phyloP scores from a whole-genome alignment of 345 rosid species.

The Stellera chamaejasme region DNA sequence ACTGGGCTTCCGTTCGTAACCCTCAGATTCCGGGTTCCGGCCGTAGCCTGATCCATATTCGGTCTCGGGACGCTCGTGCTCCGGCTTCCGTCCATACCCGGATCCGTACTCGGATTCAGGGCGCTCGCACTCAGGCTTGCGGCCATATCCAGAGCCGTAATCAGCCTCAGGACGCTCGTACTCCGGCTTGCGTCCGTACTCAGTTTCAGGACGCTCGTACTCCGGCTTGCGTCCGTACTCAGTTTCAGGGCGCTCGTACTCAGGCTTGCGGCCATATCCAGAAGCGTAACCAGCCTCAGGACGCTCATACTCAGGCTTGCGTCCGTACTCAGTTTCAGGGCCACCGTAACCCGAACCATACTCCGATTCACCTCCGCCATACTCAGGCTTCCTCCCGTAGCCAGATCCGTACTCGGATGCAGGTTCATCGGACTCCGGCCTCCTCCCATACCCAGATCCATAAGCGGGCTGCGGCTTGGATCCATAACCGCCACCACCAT shows the following conservation, averaged over 20 bases:
- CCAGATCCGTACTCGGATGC: conserved; percentile 36
- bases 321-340: conserved; percentile 16
- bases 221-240: conserved; percentile 18
- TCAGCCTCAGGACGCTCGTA: conserved; percentile 2
- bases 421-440: conserved; percentile 3
- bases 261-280: conserved; percentile 6
- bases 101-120: conserved; percentile 19
- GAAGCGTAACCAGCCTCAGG: conserved; percentile 18
- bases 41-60: conserved; percentile 38
- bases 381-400: conserved; percentile 25
- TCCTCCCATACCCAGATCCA: conserved; percentile 19
- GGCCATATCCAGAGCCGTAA: conserved; percentile 12
- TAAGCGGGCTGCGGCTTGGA: conserved; percentile 17
- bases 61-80: conserved; percentile 16
- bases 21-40: conserved; percentile 20
- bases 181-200: conserved; percentile 15
- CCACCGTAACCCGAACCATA: conserved; percentile 38
- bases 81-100: conserved; percentile 30
- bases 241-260: conserved; percentile 14
- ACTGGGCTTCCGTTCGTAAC: not conserved
- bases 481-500: too few species aligned
- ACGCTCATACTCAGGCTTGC: conserved; percentile 1
- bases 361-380: conserved; percentile 20
- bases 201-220: not conserved
- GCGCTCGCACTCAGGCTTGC: conserved; percentile 4